These are phyloP conservation scores for Quercus suber DNA, from an alignment of 306 rosid species.

Conservation along the genomic window DNA sequence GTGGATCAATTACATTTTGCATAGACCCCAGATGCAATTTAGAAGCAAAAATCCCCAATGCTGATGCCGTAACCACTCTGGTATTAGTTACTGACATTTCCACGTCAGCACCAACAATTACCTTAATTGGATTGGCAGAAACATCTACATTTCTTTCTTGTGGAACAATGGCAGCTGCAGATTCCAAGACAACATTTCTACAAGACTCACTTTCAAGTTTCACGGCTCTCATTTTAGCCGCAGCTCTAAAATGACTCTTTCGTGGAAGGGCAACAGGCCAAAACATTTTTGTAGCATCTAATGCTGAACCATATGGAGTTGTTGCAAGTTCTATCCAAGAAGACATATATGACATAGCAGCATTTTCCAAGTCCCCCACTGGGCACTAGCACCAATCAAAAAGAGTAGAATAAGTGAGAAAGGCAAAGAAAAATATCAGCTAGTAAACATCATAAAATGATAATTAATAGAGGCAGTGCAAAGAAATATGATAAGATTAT, in stretches of 20 bases:
- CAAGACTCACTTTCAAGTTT: constrained; percentile 68
- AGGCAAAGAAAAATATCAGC: background rate
- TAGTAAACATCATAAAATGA: background rate
- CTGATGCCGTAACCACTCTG: constrained; percentile 85
- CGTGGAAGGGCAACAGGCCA: constrained; percentile 96
- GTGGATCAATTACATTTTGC: constrained; percentile 62
- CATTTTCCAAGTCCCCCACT: constrained; percentile 65
- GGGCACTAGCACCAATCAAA: constrained; percentile 51
- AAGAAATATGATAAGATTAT: background rate
- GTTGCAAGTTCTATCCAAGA: constrained; percentile 90
- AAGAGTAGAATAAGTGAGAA: background rate
- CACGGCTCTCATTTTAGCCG: constrained; percentile 97
- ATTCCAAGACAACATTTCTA: constrained; percentile 51
- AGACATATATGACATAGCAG: constrained; percentile 55
- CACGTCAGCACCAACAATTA: constrained; percentile 85
- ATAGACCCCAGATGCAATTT: constrained; percentile 59
- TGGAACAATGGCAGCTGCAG: constrained; percentile 43
- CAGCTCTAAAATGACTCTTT: constrained; percentile 90
- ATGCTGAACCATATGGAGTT: constrained; percentile 83
- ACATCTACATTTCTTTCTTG: constrained; percentile 72
- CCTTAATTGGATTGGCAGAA: constrained; percentile 58
- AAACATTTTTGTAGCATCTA: constrained; percentile 87
- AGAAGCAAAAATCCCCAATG: constrained; percentile 81
- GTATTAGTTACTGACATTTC: constrained; percentile 83
- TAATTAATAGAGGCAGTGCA: background rate